These are phyloP conservation scores for Paecilomyces sp. DNA, from an alignment of 2,329 filamentous ascomycete species.

Conservation along the genomic window DNA sequence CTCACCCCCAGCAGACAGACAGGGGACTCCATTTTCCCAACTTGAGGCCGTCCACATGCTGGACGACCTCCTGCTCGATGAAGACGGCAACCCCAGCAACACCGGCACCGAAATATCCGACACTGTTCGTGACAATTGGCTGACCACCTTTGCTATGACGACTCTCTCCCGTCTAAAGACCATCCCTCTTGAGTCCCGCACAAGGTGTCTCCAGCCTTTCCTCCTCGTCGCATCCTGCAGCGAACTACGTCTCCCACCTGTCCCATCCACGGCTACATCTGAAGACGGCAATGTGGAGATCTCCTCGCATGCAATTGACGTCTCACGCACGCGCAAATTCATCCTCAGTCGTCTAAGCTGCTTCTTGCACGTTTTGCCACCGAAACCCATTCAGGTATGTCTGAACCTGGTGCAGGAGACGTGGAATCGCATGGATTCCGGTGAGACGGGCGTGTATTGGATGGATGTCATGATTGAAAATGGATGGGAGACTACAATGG, in stretches of 20 bases:
- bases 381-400: slow-evolving; percentile 45
- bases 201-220: slow-evolving; percentile 48
- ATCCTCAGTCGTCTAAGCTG: slow-evolving; percentile 44
- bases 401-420: slow-evolving; percentile 46
- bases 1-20: background rate
- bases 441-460: slow-evolving; percentile 43
- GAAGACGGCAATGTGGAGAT: slow-evolving; percentile 18
- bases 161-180: slow-evolving; percentile 44
- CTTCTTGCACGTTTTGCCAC: slow-evolving; percentile 40
- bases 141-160: slow-evolving; percentile 46
- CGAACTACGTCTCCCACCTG: slow-evolving; percentile 42
- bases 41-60: background rate
- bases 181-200: slow-evolving; percentile 47
- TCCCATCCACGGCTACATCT: slow-evolving; percentile 12
- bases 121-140: slow-evolving; percentile 29
- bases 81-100: slow-evolving; percentile 15
- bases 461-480: slow-evolving; percentile 52
- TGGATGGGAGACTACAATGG: slow-evolving; percentile 51
- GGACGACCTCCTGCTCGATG: background rate
- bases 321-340: slow-evolving; percentile 42
- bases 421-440: slow-evolving; percentile 46
- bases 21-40: background rate
- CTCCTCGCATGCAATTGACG: slow-evolving; percentile 36
- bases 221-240: slow-evolving; percentile 45
- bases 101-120: slow-evolving; percentile 14